Base-by-base conservation (phyloP, 768 basidiomycete genomes). In the Zangia roseola region DNA sequence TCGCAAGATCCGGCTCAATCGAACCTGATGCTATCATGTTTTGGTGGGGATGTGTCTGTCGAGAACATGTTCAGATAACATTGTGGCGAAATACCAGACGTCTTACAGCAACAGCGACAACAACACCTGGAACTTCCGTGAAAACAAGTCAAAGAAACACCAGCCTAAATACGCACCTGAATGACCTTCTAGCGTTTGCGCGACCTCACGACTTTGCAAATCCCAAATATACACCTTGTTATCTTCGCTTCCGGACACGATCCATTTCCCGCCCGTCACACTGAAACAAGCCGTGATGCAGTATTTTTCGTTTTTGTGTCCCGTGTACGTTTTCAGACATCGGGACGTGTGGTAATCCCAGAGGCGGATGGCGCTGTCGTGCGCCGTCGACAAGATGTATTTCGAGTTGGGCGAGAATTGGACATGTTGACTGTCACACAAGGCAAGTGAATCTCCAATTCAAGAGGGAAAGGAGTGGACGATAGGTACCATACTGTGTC, bases 341-440 rank as follows among this genome's bases (percentile, higher is more conserved):
- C 89, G 85, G 0, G 90, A 87, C 0, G 86, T 88, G 54, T 94
- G 91, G 66, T 93, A 95, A 61, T 97, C 91, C 94, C 95, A 97
- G 5, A 99, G 74, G 2, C 95, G 85, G 54, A 97, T 91, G 0
- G 88, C 86, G 49, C 86, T 91, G 62, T 97, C 94, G 61, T 97
- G 88, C 0, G 95, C 91, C 0, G 93, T 91, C 2, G 93, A 93
- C 43, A 99, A 78, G 44, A 99, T 88, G 69, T 92, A 94, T 69
- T 90, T 91, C 7, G 91, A 93, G 61, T 97, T 97, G 9, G 95
- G 95, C 0, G 94, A 94, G 71, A 99, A 97, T 59, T 87, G 82
- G 14, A 94, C 92, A 61, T 88, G 87, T 69, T 94, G 91, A 53
- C 91, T 91, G 60, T 39, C 31, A 16, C 17, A 28, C 24, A 34